These are phyloP conservation scores for Cicer arietinum DNA, from an alignment of 306 rosid genomes.

Conservation along the genomic window DNA sequence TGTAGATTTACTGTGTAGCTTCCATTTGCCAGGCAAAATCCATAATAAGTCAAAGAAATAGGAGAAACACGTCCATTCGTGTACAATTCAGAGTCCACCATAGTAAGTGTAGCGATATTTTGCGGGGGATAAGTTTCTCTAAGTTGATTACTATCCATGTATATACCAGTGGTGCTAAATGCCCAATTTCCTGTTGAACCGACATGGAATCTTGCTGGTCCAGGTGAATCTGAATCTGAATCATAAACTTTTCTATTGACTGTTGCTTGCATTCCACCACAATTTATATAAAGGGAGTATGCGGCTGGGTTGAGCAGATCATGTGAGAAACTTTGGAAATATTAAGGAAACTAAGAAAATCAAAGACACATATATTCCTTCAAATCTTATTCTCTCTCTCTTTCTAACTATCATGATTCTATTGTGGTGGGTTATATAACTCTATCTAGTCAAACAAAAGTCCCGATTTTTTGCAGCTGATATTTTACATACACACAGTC, in stretches of 20 bases:
- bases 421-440: too few relatives aligned
- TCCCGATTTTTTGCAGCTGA: neutral
- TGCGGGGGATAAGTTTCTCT: neutral
- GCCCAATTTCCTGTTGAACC: slow-evolving; percentile 46
- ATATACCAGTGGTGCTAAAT: slow-evolving; percentile 60
- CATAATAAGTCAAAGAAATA: slow-evolving; percentile 67
- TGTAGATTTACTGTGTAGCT: slow-evolving; percentile 53
- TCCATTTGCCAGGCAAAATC: slow-evolving; percentile 59
- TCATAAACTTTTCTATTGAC: slow-evolving; percentile 30
- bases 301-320: neutral
- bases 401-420: neutral
- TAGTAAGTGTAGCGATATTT: neutral
- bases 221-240: neutral
- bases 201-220: neutral
- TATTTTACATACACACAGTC: neutral
- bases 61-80: slow-evolving; percentile 68
- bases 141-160: neutral
- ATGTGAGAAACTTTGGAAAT: neutral
- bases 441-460: neutral
- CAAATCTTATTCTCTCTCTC: neutral
- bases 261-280: slow-evolving; percentile 39
- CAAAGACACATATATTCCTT: neutral
- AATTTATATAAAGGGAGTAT: slow-evolving; percentile 43
- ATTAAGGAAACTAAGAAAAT: neutral
- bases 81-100: slow-evolving; percentile 48